Evolutionary conservation across 1,284 basidiomycete genomes (phyloP).

Genomic region (Austropuccinia psidii): DNA sequence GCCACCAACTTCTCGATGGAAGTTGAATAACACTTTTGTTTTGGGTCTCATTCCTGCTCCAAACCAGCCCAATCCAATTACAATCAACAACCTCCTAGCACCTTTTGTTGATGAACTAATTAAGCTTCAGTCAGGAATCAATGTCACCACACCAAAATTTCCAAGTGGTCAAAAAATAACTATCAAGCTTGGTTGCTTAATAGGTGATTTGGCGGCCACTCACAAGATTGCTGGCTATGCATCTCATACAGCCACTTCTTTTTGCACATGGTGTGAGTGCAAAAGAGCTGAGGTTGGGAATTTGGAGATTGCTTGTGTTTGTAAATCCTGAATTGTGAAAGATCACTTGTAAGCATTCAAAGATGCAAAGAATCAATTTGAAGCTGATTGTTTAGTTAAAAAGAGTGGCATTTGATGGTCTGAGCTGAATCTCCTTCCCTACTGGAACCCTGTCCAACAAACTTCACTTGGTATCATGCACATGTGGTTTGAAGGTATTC

Average conservation of each 20-base stretch:
- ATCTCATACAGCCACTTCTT: not conserved
- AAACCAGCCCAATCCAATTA: not conserved
- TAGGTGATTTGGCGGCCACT: conserved; percentile 3
- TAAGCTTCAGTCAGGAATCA: not conserved
- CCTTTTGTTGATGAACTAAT: not conserved
- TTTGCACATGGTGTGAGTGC: conserved; percentile 20
- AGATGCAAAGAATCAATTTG: not conserved
- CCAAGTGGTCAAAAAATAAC: not conserved
- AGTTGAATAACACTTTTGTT: not conserved
- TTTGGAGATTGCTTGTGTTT: too few species aligned
- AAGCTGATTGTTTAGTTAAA: not conserved
- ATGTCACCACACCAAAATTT: not conserved
- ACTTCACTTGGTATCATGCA: conserved; percentile 19
- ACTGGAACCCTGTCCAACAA: conserved; percentile 2
- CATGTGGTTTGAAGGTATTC: conserved; percentile 22
- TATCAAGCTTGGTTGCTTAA: not conserved
- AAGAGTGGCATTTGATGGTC: conserved; percentile 10
- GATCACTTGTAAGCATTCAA: not conserved
- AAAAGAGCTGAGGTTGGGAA: too few species aligned
- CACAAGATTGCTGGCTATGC: conserved; percentile 12
- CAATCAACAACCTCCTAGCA: not conserved
- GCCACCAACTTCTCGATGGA: not conserved
- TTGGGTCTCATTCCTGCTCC: not conserved
- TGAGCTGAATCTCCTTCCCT: conserved; percentile 4
- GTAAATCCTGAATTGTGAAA: too few species aligned